Base-by-base conservation (phyloP, 2,329 filamentous ascomycete species). In the Dothideomycetes sp. region DNA sequence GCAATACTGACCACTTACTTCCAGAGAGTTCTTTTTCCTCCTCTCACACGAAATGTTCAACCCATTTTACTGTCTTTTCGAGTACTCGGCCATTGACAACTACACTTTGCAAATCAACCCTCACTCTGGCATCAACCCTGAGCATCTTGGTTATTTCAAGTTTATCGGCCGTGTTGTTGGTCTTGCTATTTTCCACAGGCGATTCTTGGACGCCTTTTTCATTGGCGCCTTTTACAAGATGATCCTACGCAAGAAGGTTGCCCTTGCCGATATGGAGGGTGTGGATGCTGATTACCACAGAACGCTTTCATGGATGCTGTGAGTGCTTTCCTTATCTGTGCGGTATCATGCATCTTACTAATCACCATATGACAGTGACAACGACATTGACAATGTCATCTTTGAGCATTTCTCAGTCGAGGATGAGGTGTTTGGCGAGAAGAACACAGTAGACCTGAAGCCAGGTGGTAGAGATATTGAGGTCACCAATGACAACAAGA, bases 11-110 rank as follows among this genome's bases (percentile, higher is more conserved):
- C 31, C 46, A 36, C 59, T 63, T 46, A 64, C 48, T 36, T 31
- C 47, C 53, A 77, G 88, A 75, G 91, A 98, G 65, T 98, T 98
- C 71, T 98, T 98, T 73, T 98, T 98, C 78, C 71, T 98, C 31
- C 77, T 98, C 40, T 96, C 89, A 12, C 91, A 98, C 66, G 91
- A 98, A 69, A 98, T 98, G 91, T 98, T 98, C 70, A 98, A 98
- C 63, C 91, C 91, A 22, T 98, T 98, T 68, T 98, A 98, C 69
- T 98, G 91, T 61, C 73, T 98, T 39, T 98, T 98, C 70, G 91
- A 98, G 66, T 98, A 98, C 64, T 96, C 91, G 18, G 91, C 91
- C 30, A 91, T 98, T 70, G 91, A 98, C 77, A 98, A 98, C 68
- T 98, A 98, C 68, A 98, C 91, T 19, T 81, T 98, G 40, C 91